phyloP scores from a whole-genome alignment of 768 basidiomycete species.

The Hygrophoropsis aurantiaca region DNA sequence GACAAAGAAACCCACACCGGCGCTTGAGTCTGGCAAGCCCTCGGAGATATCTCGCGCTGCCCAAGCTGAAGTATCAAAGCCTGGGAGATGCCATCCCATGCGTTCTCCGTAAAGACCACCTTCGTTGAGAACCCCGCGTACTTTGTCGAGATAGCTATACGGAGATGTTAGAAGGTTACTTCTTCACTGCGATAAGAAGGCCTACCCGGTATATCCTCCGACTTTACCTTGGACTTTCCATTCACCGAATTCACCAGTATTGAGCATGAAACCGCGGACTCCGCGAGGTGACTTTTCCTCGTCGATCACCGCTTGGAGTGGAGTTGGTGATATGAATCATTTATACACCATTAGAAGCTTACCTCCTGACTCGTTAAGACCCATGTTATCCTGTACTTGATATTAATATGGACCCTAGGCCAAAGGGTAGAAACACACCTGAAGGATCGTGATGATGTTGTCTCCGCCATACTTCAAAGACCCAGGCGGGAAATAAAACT shows the following conservation, averaged over 20 bases:
- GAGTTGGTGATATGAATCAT: not conserved
- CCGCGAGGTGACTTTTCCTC: conserved; percentile 74
- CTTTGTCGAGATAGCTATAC: conserved; percentile 72
- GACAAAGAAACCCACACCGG: conserved; percentile 83
- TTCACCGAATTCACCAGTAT: conserved; percentile 53
- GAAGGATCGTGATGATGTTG: conserved; percentile 78
- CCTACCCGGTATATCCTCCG: conserved; percentile 66
- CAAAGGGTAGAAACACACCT: conserved; percentile 39
- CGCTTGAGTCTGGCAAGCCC: conserved; percentile 54
- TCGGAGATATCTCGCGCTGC: conserved; percentile 48
- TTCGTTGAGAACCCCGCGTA: conserved; percentile 68
- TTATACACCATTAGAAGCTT: conserved; percentile 11
- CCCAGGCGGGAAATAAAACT: conserved; percentile 59
- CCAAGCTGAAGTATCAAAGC: conserved; percentile 67
- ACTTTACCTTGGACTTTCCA: conserved; percentile 80
- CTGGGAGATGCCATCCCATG: conserved; percentile 73
- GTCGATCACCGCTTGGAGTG: conserved; percentile 40
- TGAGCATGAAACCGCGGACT: conserved; percentile 73
- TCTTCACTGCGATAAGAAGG: conserved; percentile 7
- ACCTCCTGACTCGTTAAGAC: conserved; percentile 65
- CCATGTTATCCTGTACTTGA: conserved; percentile 69
- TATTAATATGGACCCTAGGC: not conserved
- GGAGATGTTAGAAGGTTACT: conserved; percentile 1
- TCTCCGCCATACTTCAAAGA: conserved; percentile 52
- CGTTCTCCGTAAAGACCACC: conserved; percentile 74